A percentile compares a stretch with the other conserved stretches of the same genome.
Evolutionary conservation across 352 stramenopile species (phyloP).

Genomic region (Aphanomyces cochlioides): DNA sequence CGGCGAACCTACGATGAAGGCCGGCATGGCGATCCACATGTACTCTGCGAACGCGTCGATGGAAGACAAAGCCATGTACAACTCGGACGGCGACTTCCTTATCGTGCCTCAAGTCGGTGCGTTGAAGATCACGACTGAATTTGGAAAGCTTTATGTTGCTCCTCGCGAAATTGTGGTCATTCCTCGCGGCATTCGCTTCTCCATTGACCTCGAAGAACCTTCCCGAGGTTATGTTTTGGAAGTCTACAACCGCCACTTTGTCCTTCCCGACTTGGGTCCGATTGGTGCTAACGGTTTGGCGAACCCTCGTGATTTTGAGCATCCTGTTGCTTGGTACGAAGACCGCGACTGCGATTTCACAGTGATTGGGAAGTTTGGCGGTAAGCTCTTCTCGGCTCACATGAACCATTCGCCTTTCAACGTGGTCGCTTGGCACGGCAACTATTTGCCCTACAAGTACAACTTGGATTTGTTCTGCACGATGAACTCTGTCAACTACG

Average conservation of each 20-base stretch:
- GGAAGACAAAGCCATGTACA: slow-evolving; percentile 89
- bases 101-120: slow-evolving; percentile 91
- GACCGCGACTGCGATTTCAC: slow-evolving; percentile 74
- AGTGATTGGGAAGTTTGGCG: slow-evolving; percentile 87
- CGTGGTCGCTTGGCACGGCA: slow-evolving; percentile 97
- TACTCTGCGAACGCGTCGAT: slow-evolving; percentile 91
- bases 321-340: slow-evolving; percentile 87
- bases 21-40: slow-evolving; percentile 91
- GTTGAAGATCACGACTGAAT: slow-evolving; percentile 92
- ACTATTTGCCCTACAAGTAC: slow-evolving; percentile 98
- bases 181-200: slow-evolving; percentile 93
- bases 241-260: slow-evolving; percentile 94
- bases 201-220: slow-evolving; percentile 76
- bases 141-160: slow-evolving; percentile 81
- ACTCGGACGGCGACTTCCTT: slow-evolving; percentile 96
- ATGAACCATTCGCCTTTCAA: slow-evolving; percentile 93
- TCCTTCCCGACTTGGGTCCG: slow-evolving; percentile 91
- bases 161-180: slow-evolving; percentile 94
- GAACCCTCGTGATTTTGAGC: slow-evolving; percentile 94
- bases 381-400: slow-evolving; percentile 80
- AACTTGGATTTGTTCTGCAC: slow-evolving; percentile 93
- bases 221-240: slow-evolving; percentile 94
- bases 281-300: slow-evolving; percentile 96
- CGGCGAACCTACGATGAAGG: slow-evolving; percentile 87
- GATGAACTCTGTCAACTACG: slow-evolving; percentile 94